Evolutionary conservation across 306 rosid species (phyloP).

Genomic region (Quercus glauca): DNA sequence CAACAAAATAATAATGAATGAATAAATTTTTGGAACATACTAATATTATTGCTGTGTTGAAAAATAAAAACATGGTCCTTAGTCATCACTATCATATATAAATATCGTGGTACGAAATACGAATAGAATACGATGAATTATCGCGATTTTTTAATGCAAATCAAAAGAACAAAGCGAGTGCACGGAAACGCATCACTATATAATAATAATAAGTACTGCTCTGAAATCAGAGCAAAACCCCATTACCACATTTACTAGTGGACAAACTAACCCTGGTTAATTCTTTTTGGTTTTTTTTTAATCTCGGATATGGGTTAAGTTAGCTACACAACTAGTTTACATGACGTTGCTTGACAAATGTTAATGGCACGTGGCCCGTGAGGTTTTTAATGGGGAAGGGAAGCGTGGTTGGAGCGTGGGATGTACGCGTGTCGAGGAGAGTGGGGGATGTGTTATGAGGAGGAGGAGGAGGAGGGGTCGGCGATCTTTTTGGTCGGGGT

Average conservation of each 20-base stretch:
- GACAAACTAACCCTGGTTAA: slow-evolving; percentile 21
- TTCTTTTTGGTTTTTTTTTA: too few species aligned
- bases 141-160: slow-evolving; percentile 7
- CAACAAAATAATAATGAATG: slow-evolving; percentile 7
- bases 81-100: too few species aligned
- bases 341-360: too few species aligned
- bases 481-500: slow-evolving; percentile 36
- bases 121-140: neutral
- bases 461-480: slow-evolving; percentile 34
- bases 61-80: neutral
- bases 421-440: slow-evolving; percentile 12
- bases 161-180: neutral
- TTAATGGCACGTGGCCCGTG: too few species aligned
- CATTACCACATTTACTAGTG: slow-evolving; percentile 12
- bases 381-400: too few species aligned
- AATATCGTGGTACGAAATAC: too few species aligned
- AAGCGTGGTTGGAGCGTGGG: neutral
- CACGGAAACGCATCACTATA: neutral
- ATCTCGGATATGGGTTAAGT: too few species aligned
- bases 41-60: neutral
- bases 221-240: slow-evolving; percentile 23
- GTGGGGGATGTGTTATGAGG: neutral
- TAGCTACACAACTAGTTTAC: too few species aligned
- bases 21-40: neutral
- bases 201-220: slow-evolving; percentile 1